These are phyloP conservation scores for Pythium volutum DNA, from an alignment of 352 stramenopile species.

Conservation along the genomic window DNA sequence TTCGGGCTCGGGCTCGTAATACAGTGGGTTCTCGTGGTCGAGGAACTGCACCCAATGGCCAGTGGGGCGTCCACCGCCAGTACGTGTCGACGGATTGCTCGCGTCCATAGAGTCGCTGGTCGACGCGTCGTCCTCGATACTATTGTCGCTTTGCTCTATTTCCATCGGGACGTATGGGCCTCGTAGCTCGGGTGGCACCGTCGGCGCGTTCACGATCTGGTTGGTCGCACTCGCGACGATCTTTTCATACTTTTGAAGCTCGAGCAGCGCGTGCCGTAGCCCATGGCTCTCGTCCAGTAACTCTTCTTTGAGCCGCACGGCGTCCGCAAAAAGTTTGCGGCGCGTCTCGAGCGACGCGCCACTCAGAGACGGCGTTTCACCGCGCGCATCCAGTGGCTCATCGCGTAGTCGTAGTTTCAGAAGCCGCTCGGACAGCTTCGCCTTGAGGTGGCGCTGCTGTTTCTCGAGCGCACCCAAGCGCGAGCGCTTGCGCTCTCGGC, in stretches of 20 bases:
- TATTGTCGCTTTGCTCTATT: conserved; percentile 3
- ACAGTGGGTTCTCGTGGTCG: conserved; percentile 21
- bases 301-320: conserved; percentile 21
- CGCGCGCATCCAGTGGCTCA: background rate
- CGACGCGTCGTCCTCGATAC: conserved; percentile 15
- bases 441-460: conserved; percentile 16
- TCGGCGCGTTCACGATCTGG: conserved; percentile 24
- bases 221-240: conserved; percentile 15
- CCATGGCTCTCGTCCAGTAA: conserved; percentile 21
- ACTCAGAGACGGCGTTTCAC: background rate
- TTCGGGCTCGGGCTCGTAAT: conserved; percentile 22
- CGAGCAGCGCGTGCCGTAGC: conserved; percentile 13
- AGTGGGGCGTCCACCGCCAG: background rate
- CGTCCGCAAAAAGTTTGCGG: conserved; percentile 12
- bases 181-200: conserved; percentile 1
- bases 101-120: conserved; percentile 6
- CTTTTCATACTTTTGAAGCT: conserved; percentile 23
- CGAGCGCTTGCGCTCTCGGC: conserved; percentile 24
- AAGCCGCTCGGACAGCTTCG: conserved; percentile 11
- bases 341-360: conserved; percentile 2
- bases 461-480: conserved; percentile 20
- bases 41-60: conserved; percentile 26
- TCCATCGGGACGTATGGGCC: background rate
- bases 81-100: background rate
- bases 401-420: conserved; percentile 6